Conservation (phyloP, 805 yeast genomes). For the Saccharomycopsis guyanensis region DNA sequence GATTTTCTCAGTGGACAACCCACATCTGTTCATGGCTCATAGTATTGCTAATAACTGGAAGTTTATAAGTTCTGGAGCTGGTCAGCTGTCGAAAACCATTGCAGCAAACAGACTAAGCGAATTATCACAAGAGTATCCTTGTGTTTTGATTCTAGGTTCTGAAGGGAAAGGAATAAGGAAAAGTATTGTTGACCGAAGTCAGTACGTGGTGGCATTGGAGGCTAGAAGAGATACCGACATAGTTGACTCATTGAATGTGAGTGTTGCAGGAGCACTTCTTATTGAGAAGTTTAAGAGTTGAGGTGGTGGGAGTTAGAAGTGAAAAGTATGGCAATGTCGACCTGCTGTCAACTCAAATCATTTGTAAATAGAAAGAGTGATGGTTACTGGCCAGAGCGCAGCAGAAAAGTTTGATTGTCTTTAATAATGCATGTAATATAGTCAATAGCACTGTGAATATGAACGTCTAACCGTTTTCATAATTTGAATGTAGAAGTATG, state of each 20-base stretch:
- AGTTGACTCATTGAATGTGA: slow-evolving; percentile 81
- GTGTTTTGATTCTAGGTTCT: slow-evolving; percentile 70
- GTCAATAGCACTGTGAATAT: too few species aligned
- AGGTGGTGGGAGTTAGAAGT: too few species aligned
- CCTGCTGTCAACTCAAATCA: too few species aligned
- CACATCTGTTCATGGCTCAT: slow-evolving; percentile 53
- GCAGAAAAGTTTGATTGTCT: too few species aligned
- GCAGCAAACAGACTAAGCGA: slow-evolving; percentile 32
- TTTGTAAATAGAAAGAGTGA: too few species aligned
- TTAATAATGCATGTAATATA: too few species aligned
- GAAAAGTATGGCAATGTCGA: too few species aligned
- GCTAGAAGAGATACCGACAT: slow-evolving; percentile 25
- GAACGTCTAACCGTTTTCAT: too few species aligned
- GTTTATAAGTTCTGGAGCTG: slow-evolving; percentile 53
- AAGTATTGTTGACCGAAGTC: slow-evolving; percentile 50
- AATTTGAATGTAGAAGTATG: too few species aligned
- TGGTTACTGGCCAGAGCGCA: too few species aligned
- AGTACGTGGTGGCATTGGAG: slow-evolving; percentile 32
- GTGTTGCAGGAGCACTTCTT: slow-evolving; percentile 78
- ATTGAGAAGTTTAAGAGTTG: slow-evolving; percentile 28
- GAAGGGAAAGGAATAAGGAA: slow-evolving; percentile 82
- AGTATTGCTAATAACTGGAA: slow-evolving; percentile 60
- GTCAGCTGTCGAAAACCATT: slow-evolving; percentile 25
- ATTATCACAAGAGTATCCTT: slow-evolving; percentile 45
- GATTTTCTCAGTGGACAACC: slow-evolving; percentile 49